A percentile compares a stretch with the other conserved stretches of the same genome.
Conservation (phyloP, 768 basidiomycete species). For the Hypholoma fasciculare region DNA sequence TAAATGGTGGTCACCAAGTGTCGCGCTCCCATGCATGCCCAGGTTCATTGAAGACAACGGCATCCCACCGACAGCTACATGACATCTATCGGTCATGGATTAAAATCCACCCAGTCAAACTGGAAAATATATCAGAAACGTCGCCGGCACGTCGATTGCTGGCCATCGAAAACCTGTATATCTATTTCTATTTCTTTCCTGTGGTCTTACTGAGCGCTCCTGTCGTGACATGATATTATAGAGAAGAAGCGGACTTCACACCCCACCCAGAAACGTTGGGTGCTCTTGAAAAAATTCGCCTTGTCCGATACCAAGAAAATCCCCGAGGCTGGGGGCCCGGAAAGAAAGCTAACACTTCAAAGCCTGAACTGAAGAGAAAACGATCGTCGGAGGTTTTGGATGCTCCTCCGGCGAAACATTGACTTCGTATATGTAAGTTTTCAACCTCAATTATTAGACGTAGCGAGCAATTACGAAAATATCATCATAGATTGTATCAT, state of each 20-base stretch:
- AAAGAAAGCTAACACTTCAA: conserved; percentile 45
- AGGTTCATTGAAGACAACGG: conserved; percentile 91
- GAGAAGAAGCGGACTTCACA: conserved; percentile 70
- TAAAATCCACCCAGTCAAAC: conserved; percentile 77
- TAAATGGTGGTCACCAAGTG: conserved; percentile 81
- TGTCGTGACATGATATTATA: conserved; percentile 24
- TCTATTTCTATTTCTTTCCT: conserved; percentile 1
- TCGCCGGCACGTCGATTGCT: conserved; percentile 74
- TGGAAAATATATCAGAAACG: conserved; percentile 75
- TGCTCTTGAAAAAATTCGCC: conserved; percentile 63
- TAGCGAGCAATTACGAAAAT: neutral
- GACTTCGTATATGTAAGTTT: neutral
- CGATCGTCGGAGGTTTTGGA: conserved; percentile 20
- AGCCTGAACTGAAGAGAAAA: conserved; percentile 20
- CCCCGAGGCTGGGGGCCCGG: conserved; percentile 96
- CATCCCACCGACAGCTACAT: conserved; percentile 66
- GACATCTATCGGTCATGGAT: conserved; percentile 89
- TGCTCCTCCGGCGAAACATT: conserved; percentile 16
- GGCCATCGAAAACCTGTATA: conserved; percentile 67
- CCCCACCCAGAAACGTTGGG: conserved; percentile 68
- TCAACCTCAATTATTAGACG: neutral
- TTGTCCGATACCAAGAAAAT: conserved; percentile 90
- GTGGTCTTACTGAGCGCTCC: too few species aligned
- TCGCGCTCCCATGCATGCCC: conserved; percentile 90
- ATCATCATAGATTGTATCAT: neutral